Percentiles rank a stretch among this genome's conserved stretches.
These are phyloP conservation scores for Voacanga thouarsii DNA, from an alignment of 257 asterid genomes.

Conservation along the genomic window DNA sequence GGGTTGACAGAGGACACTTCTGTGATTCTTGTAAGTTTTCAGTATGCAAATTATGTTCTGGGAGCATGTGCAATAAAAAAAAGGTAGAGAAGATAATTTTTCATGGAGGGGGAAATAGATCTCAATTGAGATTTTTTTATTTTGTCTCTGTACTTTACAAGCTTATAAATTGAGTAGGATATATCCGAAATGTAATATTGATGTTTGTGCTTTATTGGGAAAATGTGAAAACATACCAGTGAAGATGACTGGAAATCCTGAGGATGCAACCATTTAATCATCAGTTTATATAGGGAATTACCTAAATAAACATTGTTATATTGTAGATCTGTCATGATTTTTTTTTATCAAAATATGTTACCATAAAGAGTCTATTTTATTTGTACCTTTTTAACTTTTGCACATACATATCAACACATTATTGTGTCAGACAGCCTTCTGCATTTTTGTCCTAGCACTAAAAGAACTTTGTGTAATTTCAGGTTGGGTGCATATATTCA, in stretches of 20 bases:
- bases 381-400: background rate
- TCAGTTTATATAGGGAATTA: background rate
- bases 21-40: constrained; percentile 51
- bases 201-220: background rate
- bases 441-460: background rate
- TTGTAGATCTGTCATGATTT: background rate
- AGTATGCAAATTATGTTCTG: background rate
- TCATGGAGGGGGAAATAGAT: background rate
- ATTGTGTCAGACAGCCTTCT: background rate
- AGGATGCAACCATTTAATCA: background rate
- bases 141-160: background rate
- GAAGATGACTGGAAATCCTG: background rate
- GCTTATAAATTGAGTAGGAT: background rate
- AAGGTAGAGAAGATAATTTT: background rate
- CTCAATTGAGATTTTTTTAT: background rate
- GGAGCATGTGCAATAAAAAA: background rate
- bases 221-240: background rate
- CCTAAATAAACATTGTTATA: background rate
- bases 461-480: constrained; percentile 26
- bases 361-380: background rate
- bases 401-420: background rate
- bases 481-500: constrained; percentile 72
- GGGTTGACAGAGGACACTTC: constrained; percentile 47
- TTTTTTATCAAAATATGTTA: background rate
- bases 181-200: background rate